Evolutionary conservation across 306 rosid species (phyloP).

Genomic region (Vigna radiata): DNA sequence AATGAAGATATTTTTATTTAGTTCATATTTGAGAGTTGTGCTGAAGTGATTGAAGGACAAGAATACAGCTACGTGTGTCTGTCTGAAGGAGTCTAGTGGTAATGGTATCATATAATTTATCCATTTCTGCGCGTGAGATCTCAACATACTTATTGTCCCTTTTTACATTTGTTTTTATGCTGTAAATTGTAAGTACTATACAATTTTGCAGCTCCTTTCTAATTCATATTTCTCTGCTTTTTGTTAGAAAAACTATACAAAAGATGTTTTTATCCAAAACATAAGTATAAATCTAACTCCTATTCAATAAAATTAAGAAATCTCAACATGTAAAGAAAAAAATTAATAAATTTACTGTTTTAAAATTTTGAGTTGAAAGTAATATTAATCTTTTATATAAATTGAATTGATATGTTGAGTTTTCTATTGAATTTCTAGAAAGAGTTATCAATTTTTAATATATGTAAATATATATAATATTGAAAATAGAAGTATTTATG

Average conservation of each 20-base stretch:
- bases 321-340: no score
- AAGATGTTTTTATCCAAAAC: not conserved
- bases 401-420: no score
- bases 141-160: conserved; percentile 44
- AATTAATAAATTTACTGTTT: no score
- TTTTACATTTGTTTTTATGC: conserved; percentile 51
- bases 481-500: no score
- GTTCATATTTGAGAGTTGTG: conserved; percentile 38
- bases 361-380: no score
- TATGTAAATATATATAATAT: no score
- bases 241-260: conserved; percentile 9
- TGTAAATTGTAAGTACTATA: conserved; percentile 34
- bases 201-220: conserved; percentile 19
- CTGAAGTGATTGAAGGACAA: conserved; percentile 48
- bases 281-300: no score
- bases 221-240: conserved; percentile 6
- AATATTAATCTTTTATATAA: no score
- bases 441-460: no score
- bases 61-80: conserved; percentile 43
- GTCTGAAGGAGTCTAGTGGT: conserved; percentile 33
- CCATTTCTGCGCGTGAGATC: conserved; percentile 34
- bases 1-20: conserved; percentile 58
- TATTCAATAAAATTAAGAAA: no score
- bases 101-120: conserved; percentile 39
- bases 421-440: no score